A percentile compares a stretch with the other conserved stretches of the same genome.
Evolutionary conservation across 2,329 filamentous ascomycete species (phyloP).

Genomic region (Podosphaera xanthii): DNA sequence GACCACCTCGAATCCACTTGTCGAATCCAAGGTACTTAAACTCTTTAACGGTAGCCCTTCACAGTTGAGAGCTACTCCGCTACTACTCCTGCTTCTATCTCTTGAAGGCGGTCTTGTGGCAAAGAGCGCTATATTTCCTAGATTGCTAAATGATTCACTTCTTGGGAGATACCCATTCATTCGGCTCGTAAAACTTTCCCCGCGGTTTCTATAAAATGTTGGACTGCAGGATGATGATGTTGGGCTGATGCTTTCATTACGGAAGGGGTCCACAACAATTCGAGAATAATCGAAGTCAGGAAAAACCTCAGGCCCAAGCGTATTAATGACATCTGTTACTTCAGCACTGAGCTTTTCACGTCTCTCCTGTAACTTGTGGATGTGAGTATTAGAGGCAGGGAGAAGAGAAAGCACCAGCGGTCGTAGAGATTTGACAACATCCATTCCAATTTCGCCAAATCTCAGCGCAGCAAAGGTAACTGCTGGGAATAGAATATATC

Average conservation of each 20-base stretch:
- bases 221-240: constrained; percentile 19
- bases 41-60: constrained; percentile 41
- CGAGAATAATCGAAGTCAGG: constrained; percentile 75
- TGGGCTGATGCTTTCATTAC: constrained; percentile 7
- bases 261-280: constrained; percentile 35
- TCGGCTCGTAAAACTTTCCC: neutral
- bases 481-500: constrained; percentile 60
- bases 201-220: constrained; percentile 2
- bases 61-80: constrained; percentile 36
- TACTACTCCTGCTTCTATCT: constrained; percentile 47
- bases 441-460: constrained; percentile 96
- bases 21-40: constrained; percentile 44
- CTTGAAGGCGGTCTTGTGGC: constrained; percentile 69
- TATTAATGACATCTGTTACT: constrained; percentile 85
- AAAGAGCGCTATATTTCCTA: constrained; percentile 73
- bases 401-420: constrained; percentile 70
- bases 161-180: constrained; percentile 31
- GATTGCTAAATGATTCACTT: constrained; percentile 86
- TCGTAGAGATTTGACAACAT: constrained; percentile 83
- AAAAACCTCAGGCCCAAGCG: constrained; percentile 84
- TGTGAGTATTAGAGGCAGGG: constrained; percentile 62
- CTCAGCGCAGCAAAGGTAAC: constrained; percentile 85
- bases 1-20: constrained; percentile 59
- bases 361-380: constrained; percentile 51
- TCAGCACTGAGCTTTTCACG: constrained; percentile 55